Conservation (phyloP, 1,284 basidiomycete genomes). For the Calocybe gambosa region DNA sequence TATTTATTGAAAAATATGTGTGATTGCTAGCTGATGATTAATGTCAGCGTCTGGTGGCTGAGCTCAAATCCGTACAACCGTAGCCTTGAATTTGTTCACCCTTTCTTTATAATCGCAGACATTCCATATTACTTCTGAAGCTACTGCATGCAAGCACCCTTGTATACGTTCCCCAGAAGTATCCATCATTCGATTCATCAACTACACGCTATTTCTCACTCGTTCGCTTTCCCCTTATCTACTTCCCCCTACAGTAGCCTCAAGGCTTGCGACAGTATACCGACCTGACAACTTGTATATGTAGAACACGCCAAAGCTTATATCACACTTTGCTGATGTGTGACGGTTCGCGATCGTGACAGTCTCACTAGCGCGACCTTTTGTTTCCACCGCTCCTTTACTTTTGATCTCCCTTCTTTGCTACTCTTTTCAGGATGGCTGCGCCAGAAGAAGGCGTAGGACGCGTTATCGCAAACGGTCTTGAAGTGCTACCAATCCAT, state of each 20-base stretch:
- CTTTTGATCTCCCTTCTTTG: neutral
- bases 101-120: slow-evolving; percentile 7
- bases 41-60: slow-evolving; percentile 30
- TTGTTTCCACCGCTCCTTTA: neutral
- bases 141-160: slow-evolving; percentile 8
- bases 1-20: neutral
- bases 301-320: slow-evolving; percentile 11
- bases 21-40: neutral
- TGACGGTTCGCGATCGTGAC: neutral
- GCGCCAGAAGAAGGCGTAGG: neutral
- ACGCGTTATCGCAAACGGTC: slow-evolving; percentile 11
- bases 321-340: slow-evolving; percentile 1
- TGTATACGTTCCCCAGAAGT: slow-evolving; percentile 9
- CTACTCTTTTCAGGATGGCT: neutral
- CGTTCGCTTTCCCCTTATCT: slow-evolving; percentile 10
- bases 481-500: slow-evolving; percentile 10
- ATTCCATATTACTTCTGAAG: slow-evolving; percentile 8
- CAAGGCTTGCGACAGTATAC: neutral
- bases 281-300: slow-evolving; percentile 11
- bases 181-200: neutral
- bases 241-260: no score
- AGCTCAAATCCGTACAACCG: slow-evolving; percentile 27
- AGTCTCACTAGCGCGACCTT: neutral
- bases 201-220: no score
- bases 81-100: slow-evolving; percentile 1